A percentile compares a stretch with the other conserved stretches of the same genome.
These are phyloP conservation scores for Galerina sulciceps DNA, from an alignment of 768 basidiomycete species.

Conservation along the genomic window DNA sequence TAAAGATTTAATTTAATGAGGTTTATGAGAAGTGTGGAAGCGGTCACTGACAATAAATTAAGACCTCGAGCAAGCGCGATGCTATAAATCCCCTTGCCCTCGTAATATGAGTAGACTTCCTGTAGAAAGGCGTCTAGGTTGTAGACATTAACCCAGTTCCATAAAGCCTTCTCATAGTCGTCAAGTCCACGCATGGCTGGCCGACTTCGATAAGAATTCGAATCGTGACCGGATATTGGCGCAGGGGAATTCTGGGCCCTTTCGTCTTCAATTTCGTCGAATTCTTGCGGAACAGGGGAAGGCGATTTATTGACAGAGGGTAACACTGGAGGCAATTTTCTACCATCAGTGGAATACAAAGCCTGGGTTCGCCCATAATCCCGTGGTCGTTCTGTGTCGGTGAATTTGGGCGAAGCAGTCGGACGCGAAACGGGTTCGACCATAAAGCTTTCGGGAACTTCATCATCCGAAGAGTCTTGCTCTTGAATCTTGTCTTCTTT, in stretches of 20 bases:
- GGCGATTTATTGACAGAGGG: slow-evolving; percentile 26
- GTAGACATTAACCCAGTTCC: slow-evolving; percentile 99
- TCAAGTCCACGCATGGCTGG: slow-evolving; percentile 70
- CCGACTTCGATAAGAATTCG: slow-evolving; percentile 36
- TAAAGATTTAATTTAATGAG: slow-evolving; percentile 35
- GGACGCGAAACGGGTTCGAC: slow-evolving; percentile 69
- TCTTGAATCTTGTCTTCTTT: slow-evolving; percentile 64
- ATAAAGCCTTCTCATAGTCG: slow-evolving; percentile 88
- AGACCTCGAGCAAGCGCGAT: slow-evolving; percentile 89
- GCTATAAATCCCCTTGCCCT: slow-evolving; percentile 95
- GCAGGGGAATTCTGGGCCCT: slow-evolving; percentile 16
- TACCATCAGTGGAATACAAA: slow-evolving; percentile 48
- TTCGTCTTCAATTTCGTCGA: slow-evolving; percentile 45
- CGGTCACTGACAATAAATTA: slow-evolving; percentile 85
- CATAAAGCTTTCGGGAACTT: slow-evolving; percentile 86
- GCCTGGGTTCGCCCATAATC: slow-evolving; percentile 45
- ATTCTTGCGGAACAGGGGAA: slow-evolving; percentile 59
- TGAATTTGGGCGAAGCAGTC: slow-evolving; percentile 28
- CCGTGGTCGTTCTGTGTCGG: slow-evolving; percentile 23
- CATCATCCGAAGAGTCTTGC: slow-evolving; percentile 75
- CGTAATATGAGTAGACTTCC: slow-evolving; percentile 95
- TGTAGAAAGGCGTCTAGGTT: slow-evolving; percentile 95
- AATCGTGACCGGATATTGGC: slow-evolving; percentile 28
- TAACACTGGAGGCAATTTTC: slow-evolving; percentile 31
- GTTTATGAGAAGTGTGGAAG: slow-evolving; percentile 14